Conservation (phyloP, 805 yeast species). For the Helenozyma rhizophorensis region DNA sequence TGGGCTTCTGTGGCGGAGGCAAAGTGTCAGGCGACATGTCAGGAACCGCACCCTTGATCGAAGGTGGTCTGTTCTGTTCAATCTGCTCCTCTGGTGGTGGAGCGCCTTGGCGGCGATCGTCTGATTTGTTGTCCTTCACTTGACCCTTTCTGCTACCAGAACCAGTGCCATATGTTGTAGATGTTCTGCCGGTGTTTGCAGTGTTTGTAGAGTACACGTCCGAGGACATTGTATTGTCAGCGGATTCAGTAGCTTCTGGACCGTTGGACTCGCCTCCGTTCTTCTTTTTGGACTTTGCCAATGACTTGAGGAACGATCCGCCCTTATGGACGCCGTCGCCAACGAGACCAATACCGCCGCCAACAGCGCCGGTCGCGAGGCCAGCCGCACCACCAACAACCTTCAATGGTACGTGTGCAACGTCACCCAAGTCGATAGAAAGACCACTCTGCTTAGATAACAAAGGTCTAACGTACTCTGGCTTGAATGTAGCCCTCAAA, state of each 20-base stretch:
- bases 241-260: neutral
- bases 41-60: slow-evolving; percentile 24
- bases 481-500: slow-evolving; percentile 51
- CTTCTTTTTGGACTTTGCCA: slow-evolving; percentile 21
- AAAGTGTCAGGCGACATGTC: slow-evolving; percentile 27
- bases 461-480: slow-evolving; percentile 65
- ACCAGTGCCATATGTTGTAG: neutral
- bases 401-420: slow-evolving; percentile 46
- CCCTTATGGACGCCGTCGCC: slow-evolving; percentile 48
- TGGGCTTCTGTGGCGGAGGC: slow-evolving; percentile 39
- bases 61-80: slow-evolving; percentile 11
- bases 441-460: slow-evolving; percentile 38
- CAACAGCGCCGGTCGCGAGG: slow-evolving; percentile 39
- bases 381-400: slow-evolving; percentile 41
- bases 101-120: slow-evolving; percentile 10
- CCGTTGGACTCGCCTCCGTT: slow-evolving; percentile 3
- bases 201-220: slow-evolving; percentile 1
- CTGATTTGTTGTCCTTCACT: slow-evolving; percentile 3
- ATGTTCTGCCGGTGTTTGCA: slow-evolving; percentile 1
- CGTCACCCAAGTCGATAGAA: slow-evolving; percentile 35
- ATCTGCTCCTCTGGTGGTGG: slow-evolving; percentile 13
- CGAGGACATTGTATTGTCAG: slow-evolving; percentile 1
- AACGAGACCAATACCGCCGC: slow-evolving; percentile 43
- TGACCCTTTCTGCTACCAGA: slow-evolving; percentile 1
- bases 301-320: slow-evolving; percentile 34